These are phyloP conservation scores for Fusarium mundagurra DNA, from an alignment of 2,329 filamentous ascomycete genomes.

Conservation along the genomic window DNA sequence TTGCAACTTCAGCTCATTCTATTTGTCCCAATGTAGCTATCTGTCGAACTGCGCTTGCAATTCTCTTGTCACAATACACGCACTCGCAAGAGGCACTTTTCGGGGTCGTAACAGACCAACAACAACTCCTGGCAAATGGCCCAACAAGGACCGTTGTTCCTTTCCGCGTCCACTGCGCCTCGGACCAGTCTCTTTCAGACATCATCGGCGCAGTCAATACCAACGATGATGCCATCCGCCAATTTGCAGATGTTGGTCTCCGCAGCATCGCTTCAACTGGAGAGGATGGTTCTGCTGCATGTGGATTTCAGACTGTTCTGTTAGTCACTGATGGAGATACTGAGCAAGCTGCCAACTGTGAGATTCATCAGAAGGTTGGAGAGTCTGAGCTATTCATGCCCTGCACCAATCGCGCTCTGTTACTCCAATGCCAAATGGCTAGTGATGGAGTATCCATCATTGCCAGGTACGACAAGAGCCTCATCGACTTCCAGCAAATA, in stretches of 20 bases:
- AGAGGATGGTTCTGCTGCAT: conserved; percentile 4
- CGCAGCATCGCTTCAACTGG: not conserved
- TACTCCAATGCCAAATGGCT: not conserved
- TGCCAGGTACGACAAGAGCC: not conserved
- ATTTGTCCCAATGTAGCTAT: not conserved
- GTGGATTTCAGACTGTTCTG: conserved; percentile 14
- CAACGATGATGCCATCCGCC: not conserved
- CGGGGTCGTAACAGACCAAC: not conserved
- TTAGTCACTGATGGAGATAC: not conserved
- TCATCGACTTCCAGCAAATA: not conserved
- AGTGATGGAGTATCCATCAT: not conserved
- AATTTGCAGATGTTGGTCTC: not conserved
- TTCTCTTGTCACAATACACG: conserved; percentile 7
- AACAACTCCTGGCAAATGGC: not conserved
- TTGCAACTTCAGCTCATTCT: rapidly evolving
- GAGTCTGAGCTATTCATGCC: not conserved
- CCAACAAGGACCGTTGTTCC: not conserved
- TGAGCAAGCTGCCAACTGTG: not conserved
- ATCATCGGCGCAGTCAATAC: not conserved
- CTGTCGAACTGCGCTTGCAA: not conserved
- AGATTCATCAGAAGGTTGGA: not conserved
- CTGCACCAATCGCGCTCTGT: conserved; percentile 9
- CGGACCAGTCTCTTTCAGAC: not conserved
- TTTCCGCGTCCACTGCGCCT: not conserved
- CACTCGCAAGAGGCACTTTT: conserved; percentile 3